Evolutionary conservation across 163 green algal species (phyloP).

Genomic region (Coccomyxa subellipsoidea): DNA sequence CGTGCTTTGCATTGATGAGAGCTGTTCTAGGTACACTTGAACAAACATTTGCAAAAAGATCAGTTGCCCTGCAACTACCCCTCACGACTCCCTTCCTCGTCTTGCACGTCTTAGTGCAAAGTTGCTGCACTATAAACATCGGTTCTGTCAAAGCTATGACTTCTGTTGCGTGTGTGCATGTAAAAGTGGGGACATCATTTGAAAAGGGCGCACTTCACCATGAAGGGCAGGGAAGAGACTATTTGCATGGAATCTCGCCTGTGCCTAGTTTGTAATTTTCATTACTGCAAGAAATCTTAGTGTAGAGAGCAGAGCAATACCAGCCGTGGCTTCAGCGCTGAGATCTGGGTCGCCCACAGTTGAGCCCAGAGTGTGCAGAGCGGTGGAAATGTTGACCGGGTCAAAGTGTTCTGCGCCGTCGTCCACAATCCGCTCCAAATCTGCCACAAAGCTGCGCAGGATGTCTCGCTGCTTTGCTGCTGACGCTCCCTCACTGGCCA

Average conservation of each 20-base stretch:
- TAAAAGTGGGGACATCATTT: no score
- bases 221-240: no score
- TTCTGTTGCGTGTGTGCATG: no score
- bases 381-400: neutral
- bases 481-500: neutral
- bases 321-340: neutral
- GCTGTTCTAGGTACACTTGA: no score
- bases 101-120: no score
- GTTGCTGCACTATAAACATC: no score
- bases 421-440: neutral
- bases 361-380: neutral
- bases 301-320: neutral
- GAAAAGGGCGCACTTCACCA: no score
- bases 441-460: neutral
- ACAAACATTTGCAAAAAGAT: neutral
- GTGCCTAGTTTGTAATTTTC: no score
- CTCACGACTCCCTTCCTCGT: no score
- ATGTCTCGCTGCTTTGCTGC: neutral
- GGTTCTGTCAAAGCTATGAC: no score
- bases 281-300: neutral
- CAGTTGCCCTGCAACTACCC: neutral
- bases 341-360: neutral
- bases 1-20: neutral
- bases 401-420: neutral
- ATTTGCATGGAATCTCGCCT: no score